Percentiles rank a stretch among this genome's conserved stretches.
These are phyloP conservation scores for Microthlaspi erraticum DNA, from an alignment of 345 rosid genomes.

Conservation along the genomic window DNA sequence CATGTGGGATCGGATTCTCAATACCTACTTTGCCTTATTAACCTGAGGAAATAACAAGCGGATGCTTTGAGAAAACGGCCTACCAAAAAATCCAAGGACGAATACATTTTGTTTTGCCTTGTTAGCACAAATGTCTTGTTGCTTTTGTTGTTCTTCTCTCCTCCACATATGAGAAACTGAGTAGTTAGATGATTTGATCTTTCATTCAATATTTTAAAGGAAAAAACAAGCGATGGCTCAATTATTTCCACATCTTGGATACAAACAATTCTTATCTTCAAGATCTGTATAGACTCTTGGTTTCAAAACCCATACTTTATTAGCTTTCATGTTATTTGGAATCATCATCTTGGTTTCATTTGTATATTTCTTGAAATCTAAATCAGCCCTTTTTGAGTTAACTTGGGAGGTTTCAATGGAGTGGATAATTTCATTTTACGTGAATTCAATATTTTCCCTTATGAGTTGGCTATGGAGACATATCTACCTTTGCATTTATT, in stretches of 20 bases:
- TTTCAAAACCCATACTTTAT: constrained; percentile 21
- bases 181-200: constrained; percentile 17
- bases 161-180: constrained; percentile 29
- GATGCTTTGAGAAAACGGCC: constrained; percentile 58
- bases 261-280: constrained; percentile 35
- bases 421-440: constrained; percentile 16
- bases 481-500: constrained; percentile 34
- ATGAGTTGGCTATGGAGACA: constrained; percentile 40
- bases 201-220: constrained; percentile 11
- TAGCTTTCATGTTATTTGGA: constrained; percentile 2
- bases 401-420: background rate
- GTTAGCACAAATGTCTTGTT: constrained; percentile 21
- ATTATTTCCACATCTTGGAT: constrained; percentile 28
- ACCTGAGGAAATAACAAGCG: constrained; percentile 53
- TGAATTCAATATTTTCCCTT: constrained; percentile 8
- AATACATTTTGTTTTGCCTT: constrained; percentile 33
- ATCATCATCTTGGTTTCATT: constrained; percentile 9
- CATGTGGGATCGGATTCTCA: constrained; percentile 61
- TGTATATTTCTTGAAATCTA: background rate
- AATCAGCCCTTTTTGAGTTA: background rate
- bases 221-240: constrained; percentile 31
- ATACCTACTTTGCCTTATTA: constrained; percentile 67
- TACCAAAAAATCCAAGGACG: constrained; percentile 48
- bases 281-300: constrained; percentile 9
- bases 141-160: constrained; percentile 28